Evolutionary conservation across 2,329 filamentous ascomycete genomes (phyloP), one percentile per base, ranked within the genome.

Genomic region (Amylocarpus encephaloides): DNA sequence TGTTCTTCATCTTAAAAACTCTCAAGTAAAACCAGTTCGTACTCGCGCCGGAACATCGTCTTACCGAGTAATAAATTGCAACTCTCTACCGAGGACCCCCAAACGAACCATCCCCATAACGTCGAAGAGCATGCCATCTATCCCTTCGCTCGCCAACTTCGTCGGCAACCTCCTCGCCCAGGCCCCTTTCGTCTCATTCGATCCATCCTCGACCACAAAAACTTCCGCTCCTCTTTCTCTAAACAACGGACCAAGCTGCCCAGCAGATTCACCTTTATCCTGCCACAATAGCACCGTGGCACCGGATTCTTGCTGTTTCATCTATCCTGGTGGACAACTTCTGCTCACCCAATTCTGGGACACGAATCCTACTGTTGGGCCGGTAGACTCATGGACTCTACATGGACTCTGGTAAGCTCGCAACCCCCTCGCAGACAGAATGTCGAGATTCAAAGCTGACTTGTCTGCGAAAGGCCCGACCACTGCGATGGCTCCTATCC

Each of bases 271-370:
- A 26, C 64, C 62, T 2, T 26, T 84, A 46, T 85, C 80, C 59
- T 88, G 85, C 62, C 79, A 82, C 53, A 83, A 83, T 62, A 79
- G 74, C 10, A 80, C 80, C 2, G 67, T 68, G 3, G 75, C 79
- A n/a, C 66, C 74, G 41, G 74, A 89, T 60, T 45, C 46, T 6
- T 89, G 86, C 71, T 89, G 86, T 68, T 85, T 88, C 69, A 85
- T 85, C 61, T 74, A 79, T 19, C 84, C 85, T 0, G 80, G 83
- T 3, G 86, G 86, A 3, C 78, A 86, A 53, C 69, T 89, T 41
- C 73, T 89, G 5, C 78, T 80, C 66, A 89, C 86, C 1, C 85
- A 89, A 59, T 88, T 89, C 69, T 89, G 85, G 85, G 85, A 89
- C 62, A 77, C 79, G 1, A 67, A 76, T 54, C 85, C 85, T 1